Percentiles rank a stretch among this genome's conserved stretches.
Evolutionary conservation across 2,329 filamentous ascomycete species (phyloP).

Genomic region (Sclerotinia trifoliorum): DNA sequence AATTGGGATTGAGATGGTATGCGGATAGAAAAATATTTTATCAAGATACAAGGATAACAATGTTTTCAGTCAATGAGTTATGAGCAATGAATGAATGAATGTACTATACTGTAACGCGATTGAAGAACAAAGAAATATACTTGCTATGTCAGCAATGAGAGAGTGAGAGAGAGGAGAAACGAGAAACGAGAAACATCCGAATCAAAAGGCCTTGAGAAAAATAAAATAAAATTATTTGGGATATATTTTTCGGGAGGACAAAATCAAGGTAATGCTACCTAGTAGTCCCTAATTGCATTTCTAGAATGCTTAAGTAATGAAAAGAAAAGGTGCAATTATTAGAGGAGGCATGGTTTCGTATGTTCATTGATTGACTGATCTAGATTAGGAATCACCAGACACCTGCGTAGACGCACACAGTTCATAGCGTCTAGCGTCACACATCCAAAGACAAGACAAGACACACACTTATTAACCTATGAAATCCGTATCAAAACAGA

Average conservation of each 20-base stretch:
- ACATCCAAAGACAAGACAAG: background rate
- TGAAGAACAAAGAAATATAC: background rate
- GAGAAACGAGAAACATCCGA: background rate
- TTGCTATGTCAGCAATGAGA: slow-evolving; percentile 1
- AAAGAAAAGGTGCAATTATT: background rate
- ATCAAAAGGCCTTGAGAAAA: no score
- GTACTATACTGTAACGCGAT: background rate
- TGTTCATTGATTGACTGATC: background rate
- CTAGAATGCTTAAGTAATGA: background rate
- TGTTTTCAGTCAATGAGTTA: background rate
- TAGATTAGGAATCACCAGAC: background rate
- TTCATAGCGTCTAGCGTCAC: slow-evolving; percentile 1
- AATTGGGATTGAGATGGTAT: background rate
- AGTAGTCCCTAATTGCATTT: background rate
- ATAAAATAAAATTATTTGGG: background rate
- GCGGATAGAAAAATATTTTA: background rate
- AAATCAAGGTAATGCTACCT: background rate
- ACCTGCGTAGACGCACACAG: background rate
- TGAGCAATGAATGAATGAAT: background rate
- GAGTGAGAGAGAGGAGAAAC: background rate
- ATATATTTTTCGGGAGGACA: background rate
- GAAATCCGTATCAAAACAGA: background rate
- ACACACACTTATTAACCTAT: background rate
- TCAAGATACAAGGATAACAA: background rate
- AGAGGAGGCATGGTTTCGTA: background rate